phyloP scores from a whole-genome alignment of 75 land plant genomes.

The Chamaecyparis obtusa region DNA sequence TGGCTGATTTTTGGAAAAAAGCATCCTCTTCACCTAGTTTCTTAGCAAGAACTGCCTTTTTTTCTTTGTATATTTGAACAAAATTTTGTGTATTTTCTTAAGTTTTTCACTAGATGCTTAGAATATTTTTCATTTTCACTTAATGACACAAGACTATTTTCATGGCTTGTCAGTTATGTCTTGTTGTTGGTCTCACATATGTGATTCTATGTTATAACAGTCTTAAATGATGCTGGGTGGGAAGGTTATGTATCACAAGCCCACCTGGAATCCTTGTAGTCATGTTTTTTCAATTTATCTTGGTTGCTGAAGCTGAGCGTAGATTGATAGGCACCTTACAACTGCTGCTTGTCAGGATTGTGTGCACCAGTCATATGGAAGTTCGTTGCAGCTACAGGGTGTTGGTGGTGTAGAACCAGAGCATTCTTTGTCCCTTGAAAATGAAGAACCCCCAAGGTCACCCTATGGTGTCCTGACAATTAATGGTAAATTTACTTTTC shows the following conservation, averaged over 20 bases:
- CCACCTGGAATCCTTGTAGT: not conserved
- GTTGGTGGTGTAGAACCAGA: conserved; percentile 64
- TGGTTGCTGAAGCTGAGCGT: conserved; percentile 4
- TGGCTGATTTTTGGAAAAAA: not conserved
- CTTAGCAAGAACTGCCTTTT: not conserved
- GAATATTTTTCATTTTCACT: not conserved
- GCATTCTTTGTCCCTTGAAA: conserved; percentile 58
- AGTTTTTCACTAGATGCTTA: not conserved
- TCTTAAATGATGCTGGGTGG: conserved; percentile 1
- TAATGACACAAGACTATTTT: not conserved
- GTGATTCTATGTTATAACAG: not conserved
- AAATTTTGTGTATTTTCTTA: not conserved
- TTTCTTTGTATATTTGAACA: not conserved
- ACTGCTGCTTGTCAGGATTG: conserved; percentile 51
- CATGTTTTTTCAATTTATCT: not conserved
- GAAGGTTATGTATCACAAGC: not conserved
- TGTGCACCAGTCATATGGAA: conserved; percentile 73
- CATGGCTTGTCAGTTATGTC: not conserved
- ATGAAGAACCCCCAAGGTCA: conserved; percentile 50
- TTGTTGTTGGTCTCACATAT: not conserved
- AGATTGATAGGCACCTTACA: not conserved
- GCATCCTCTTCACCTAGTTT: not conserved
- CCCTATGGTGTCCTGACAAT: conserved; percentile 61
- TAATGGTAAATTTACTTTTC: conserved; percentile 34
- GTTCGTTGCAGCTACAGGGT: conserved; percentile 52